Percentiles rank a stretch among this genome's conserved stretches.
Evolutionary conservation across 2,329 filamentous ascomycete species (phyloP).

Genomic region (Fulvia fulva): DNA sequence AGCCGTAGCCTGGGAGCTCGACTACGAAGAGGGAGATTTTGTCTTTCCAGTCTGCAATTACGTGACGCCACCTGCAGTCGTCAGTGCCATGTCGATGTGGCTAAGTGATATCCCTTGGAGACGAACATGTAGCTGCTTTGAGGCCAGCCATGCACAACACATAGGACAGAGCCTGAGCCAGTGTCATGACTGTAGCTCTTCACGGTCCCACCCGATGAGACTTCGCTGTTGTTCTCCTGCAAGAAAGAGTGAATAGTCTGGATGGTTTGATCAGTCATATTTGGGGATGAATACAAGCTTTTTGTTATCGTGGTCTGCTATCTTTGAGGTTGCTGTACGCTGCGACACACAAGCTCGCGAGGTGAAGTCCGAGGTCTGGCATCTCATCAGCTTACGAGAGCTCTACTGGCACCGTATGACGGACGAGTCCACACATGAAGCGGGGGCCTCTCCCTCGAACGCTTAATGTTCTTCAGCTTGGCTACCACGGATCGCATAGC

Average conservation of each 20-base stretch:
- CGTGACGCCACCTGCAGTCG: slow-evolving; percentile 26
- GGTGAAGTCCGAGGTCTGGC: not conserved
- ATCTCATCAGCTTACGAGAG: not conserved
- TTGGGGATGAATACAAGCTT: not conserved
- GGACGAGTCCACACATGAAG: not conserved
- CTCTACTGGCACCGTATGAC: not conserved
- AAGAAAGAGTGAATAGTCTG: slow-evolving; percentile 29
- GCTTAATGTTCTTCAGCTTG: not conserved
- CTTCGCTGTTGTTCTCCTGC: slow-evolving; percentile 25
- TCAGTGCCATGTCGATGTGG: not conserved
- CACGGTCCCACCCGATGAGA: slow-evolving; percentile 30
- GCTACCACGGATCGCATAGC: not conserved
- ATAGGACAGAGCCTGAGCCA: slow-evolving; percentile 36
- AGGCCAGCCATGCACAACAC: slow-evolving; percentile 47
- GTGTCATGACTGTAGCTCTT: slow-evolving; percentile 33
- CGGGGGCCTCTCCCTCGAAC: not conserved
- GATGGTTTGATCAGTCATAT: slow-evolving; percentile 27
- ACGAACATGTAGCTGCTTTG: slow-evolving; percentile 37
- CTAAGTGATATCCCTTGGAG: too few species aligned
- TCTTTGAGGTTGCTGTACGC: not conserved
- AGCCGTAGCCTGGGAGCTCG: slow-evolving; percentile 48
- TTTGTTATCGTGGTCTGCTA: not conserved
- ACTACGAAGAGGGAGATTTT: slow-evolving; percentile 46
- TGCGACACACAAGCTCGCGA: not conserved
- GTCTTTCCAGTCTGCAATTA: slow-evolving; percentile 38